Base-by-base conservation (phyloP, 2,329 filamentous ascomycete species). In the Plenodomus lindquistii region DNA sequence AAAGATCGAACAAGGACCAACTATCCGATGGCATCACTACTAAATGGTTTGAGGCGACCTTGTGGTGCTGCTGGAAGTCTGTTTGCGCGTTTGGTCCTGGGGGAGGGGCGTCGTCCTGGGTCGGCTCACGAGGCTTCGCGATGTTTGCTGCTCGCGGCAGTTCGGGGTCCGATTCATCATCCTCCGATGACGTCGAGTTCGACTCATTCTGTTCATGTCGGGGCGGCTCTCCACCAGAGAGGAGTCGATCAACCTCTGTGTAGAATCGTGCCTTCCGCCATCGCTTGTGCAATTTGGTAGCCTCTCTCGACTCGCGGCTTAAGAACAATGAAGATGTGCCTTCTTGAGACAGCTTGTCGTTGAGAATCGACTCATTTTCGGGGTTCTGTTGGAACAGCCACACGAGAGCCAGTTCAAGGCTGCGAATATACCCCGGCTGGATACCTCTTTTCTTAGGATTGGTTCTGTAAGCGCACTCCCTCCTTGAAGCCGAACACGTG, bases 371-470 rank as follows among this genome's bases (percentile, higher is more conserved):
- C 67, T 89, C 85, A 40, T 78, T 80, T 9, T 80, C 82, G 13
- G 82, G 78, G 29, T 84, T 79, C 45, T 81, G 81, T 50, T 83
- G 79, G 51, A 89, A 86, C 1, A 88, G 73, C 77, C 85, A 85
- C 11, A 85, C 85, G 45, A 88, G 77, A 9, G 85, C 81, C 37
- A 88, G 71, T 69, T 92, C 88, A 16, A 92, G 76, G 0, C 86
- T 87, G 27, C 87, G 81, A 45, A 92, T 86, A 63, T 91, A 91
- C 15, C 89, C 88, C n/a, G 88, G 88, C 60, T 88, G 88, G 10
- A 92, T 83, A 3, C 89, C 88, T 54, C 88, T 80, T 69, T 91
- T 91, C 71, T 89, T 90, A 7, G 86, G 84, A 44, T 84, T 85
- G 44, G 86, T 81, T 52, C 87, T 84, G 67, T 91, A 92, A 15